phyloP scores from a whole-genome alignment of 208 protist genomes.

The Wallacemonas sp. region DNA sequence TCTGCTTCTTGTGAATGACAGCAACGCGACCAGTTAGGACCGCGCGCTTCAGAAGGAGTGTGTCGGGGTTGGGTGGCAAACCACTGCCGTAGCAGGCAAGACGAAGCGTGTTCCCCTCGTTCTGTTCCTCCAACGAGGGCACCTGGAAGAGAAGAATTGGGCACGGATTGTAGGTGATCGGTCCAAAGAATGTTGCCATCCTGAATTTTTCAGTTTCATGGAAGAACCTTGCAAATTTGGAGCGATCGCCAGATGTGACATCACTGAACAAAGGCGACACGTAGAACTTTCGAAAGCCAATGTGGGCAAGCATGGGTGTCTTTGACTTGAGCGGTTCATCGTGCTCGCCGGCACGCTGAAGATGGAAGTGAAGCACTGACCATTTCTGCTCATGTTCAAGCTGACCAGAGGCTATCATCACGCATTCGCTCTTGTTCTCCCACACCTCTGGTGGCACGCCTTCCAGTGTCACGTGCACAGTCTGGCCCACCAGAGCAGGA shows the following conservation, averaged over 20 bases:
- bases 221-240: slow-evolving; percentile 87
- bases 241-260: slow-evolving; percentile 71
- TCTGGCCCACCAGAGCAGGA: slow-evolving; percentile 41
- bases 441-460: slow-evolving; percentile 53
- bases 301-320: slow-evolving; percentile 84
- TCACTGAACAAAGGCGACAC: slow-evolving; percentile 89
- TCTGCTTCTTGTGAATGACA: slow-evolving; percentile 91
- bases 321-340: slow-evolving; percentile 90
- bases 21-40: slow-evolving; percentile 80
- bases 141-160: slow-evolving; percentile 86
- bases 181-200: slow-evolving; percentile 85
- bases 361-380: slow-evolving; percentile 86
- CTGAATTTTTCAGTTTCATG: slow-evolving; percentile 78
- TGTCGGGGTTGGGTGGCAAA: slow-evolving; percentile 80
- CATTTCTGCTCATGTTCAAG: slow-evolving; percentile 91
- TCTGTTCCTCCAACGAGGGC: slow-evolving; percentile 80
- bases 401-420: slow-evolving; percentile 83
- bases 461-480: slow-evolving; percentile 66
- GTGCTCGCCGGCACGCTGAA: slow-evolving; percentile 66
- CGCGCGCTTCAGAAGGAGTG: slow-evolving; percentile 76
- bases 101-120: slow-evolving; percentile 60
- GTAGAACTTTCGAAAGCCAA: slow-evolving; percentile 90
- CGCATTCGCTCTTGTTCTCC: slow-evolving; percentile 27
- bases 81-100: slow-evolving; percentile 77
- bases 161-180: slow-evolving; percentile 83